These are phyloP conservation scores for Thelonectria rubi DNA, from an alignment of 2,329 filamentous ascomycete genomes.

Conservation along the genomic window DNA sequence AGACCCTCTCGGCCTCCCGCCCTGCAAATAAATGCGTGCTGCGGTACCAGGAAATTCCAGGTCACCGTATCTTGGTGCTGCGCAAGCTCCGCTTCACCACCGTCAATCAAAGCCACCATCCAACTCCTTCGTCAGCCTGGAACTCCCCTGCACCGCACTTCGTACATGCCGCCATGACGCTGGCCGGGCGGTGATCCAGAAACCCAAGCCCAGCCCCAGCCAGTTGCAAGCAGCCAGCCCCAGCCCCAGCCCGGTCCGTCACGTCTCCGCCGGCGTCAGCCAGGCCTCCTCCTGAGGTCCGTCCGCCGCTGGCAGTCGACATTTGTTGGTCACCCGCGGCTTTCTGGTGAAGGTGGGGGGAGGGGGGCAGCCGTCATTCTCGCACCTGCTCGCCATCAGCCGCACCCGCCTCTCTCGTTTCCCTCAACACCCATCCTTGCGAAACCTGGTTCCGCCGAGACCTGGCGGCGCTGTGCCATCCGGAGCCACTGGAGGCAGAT, in stretches of 20 bases:
- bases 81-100: constrained; percentile 32
- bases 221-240: constrained; percentile 36
- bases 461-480: constrained; percentile 27
- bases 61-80: constrained; percentile 23
- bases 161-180: constrained; percentile 39
- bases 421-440: constrained; percentile 17
- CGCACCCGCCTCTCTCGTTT: constrained; percentile 24
- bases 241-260: constrained; percentile 36
- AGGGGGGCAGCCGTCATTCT: constrained; percentile 13
- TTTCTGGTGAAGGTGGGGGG: constrained; percentile 13
- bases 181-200: constrained; percentile 39
- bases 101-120: constrained; percentile 43
- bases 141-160: constrained; percentile 31
- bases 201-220: constrained; percentile 36
- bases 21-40: constrained; percentile 9
- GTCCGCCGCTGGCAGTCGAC: constrained; percentile 34
- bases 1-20: constrained; percentile 12
- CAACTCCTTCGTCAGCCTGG: constrained; percentile 41
- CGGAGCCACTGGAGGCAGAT: constrained; percentile 17
- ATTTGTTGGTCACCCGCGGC: constrained; percentile 30
- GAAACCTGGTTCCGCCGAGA: constrained; percentile 33
- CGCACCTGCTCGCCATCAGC: constrained; percentile 24
- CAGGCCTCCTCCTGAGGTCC: constrained; percentile 21
- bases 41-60: constrained; percentile 7
- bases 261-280: constrained; percentile 34